Percentiles rank a stretch among this genome's conserved stretches.
These are phyloP conservation scores for Candida rishiriensis DNA, from an alignment of 805 yeast genomes.

Conservation along the genomic window DNA sequence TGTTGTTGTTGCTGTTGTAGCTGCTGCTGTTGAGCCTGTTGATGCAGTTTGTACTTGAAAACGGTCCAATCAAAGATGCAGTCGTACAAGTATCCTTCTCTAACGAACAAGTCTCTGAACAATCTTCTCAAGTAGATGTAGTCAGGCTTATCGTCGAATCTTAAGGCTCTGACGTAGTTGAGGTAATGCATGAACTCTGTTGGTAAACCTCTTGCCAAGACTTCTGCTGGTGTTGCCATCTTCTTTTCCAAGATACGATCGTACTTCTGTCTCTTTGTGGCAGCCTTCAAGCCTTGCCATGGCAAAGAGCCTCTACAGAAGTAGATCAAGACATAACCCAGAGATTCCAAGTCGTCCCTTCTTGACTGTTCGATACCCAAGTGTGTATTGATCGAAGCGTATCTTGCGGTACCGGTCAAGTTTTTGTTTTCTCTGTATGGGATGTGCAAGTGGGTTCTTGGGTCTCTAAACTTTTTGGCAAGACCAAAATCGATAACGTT, in stretches of 20 bases:
- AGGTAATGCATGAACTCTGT: slow-evolving; percentile 83
- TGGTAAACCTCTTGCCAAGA: slow-evolving; percentile 88
- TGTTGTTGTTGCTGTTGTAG: slow-evolving; percentile 27
- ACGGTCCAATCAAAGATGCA: slow-evolving; percentile 97
- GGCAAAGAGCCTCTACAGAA: slow-evolving; percentile 95
- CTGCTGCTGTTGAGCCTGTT: slow-evolving; percentile 37
- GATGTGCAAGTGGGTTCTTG: slow-evolving; percentile 88
- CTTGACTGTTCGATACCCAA: slow-evolving; percentile 95
- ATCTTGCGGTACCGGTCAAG: slow-evolving; percentile 95
- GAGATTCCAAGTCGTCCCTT: slow-evolving; percentile 92
- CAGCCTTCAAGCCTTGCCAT: slow-evolving; percentile 98
- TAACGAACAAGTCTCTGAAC: slow-evolving; percentile 81
- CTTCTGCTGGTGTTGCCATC: slow-evolving; percentile 82
- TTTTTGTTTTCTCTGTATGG: slow-evolving; percentile 96
- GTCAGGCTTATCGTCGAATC: slow-evolving; percentile 96
- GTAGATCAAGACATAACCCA: slow-evolving; percentile 91
- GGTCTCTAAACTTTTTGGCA: slow-evolving; percentile 91
- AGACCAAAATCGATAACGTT: slow-evolving; percentile 92
- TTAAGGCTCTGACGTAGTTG: slow-evolving; percentile 81
- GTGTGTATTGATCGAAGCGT: slow-evolving; percentile 93
- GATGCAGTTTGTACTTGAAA: slow-evolving; percentile 66
- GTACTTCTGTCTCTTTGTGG: slow-evolving; percentile 93
- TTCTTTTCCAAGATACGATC: slow-evolving; percentile 95
- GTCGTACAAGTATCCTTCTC: slow-evolving; percentile 88
- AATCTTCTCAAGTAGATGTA: slow-evolving; percentile 82